Base-by-base conservation (phyloP, 768 basidiomycete species). In the Tylopilus felleus region DNA sequence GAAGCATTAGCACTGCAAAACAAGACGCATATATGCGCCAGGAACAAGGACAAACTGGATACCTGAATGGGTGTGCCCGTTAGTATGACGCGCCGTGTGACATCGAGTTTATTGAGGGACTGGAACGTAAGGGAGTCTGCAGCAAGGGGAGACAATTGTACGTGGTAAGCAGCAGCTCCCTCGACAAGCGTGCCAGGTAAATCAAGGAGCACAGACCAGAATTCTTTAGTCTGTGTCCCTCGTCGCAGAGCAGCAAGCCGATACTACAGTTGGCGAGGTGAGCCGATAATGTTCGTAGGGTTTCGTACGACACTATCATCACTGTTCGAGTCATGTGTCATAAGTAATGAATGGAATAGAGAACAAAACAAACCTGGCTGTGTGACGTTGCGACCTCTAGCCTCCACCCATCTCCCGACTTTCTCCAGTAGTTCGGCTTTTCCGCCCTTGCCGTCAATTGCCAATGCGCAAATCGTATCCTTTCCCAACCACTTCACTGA, bases 221-320 rank as follows among this genome's bases (percentile, higher is more conserved):
- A 67, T 99, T 99, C 75, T 99, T 99, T 55, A 99, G 75, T 47
- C 96, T 78, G 74, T 99, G 96, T 5, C 96, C 96, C 74, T 99
- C 96, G 63, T 99, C 96, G 57, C 93, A 96, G 28, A 99, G 81
- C n/a, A 99, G 73, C 16, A 99, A 72, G 2, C 97, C 97, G 44
- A 99, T 90, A 48, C 77, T 84, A 58, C 90, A 92, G 52, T 80
- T 82, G 4, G 85, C 84, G 12, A 98, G 77, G 63, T 95, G 83
- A 0, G 72, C 83, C 8, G 85, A 80, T 13, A 98, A 75, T 5
- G 87, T 87, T 19, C 96, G 84, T 48, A 99, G 79, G 0, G 93
- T 96, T 69, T 99, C 96, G 60, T 99, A 99, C 0, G 97, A 98
- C 6, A 97, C 94, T 59, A 99, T 98, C 90, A 99, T 93, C 42